A percentile compares a stretch with the other conserved stretches of the same genome.
phyloP scores from a whole-genome alignment of 257 asterid species.

The Fraxinus cuspidata region DNA sequence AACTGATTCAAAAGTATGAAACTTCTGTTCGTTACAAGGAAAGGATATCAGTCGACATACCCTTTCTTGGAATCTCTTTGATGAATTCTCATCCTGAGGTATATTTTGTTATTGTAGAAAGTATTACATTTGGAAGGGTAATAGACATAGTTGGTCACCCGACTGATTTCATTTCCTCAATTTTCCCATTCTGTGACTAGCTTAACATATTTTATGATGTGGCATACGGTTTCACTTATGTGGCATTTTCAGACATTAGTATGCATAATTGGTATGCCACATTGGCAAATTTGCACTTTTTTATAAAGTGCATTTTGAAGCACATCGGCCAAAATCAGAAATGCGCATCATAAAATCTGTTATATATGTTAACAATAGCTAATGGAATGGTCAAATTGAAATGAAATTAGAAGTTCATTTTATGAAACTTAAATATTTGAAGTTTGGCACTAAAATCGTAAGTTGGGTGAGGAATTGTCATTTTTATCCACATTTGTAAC shows the following conservation, averaged over 20 bases:
- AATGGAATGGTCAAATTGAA: neutral
- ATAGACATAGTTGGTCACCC: neutral
- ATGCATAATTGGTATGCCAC: neutral
- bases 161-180: neutral
- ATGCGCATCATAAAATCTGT: neutral
- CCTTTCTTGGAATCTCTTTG: conserved; percentile 85
- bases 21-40: conserved; percentile 56
- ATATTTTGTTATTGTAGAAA: conserved; percentile 21
- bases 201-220: neutral
- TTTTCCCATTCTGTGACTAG: neutral
- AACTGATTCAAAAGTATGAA: conserved; percentile 50
- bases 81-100: conserved; percentile 92
- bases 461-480: neutral
- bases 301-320: neutral
- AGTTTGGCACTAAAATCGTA: neutral
- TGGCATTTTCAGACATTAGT: neutral
- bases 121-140: conserved; percentile 1
- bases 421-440: neutral
- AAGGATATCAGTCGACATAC: conserved; percentile 64
- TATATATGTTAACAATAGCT: too few relatives aligned
- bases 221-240: neutral
- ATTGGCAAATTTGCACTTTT: neutral
- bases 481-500: neutral
- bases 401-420: neutral
- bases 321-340: neutral